Percentiles rank a stretch among this genome's conserved stretches.
phyloP scores from a whole-genome alignment of 768 basidiomycete genomes.

The Podaxis sp. region DNA sequence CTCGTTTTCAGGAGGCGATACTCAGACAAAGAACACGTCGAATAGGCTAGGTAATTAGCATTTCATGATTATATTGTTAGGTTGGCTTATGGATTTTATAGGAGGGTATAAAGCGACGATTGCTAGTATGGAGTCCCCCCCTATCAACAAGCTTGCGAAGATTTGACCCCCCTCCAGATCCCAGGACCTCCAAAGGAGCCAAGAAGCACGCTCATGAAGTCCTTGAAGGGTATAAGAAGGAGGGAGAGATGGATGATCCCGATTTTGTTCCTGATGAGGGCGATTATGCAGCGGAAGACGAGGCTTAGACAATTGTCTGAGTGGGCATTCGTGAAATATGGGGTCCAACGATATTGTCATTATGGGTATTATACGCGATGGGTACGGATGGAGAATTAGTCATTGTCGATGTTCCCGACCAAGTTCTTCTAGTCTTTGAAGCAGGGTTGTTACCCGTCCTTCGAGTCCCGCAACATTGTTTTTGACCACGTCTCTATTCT shows the following conservation, averaged over 20 bases:
- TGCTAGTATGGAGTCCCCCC: constrained; percentile 1
- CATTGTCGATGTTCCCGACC: constrained; percentile 16
- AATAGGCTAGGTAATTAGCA: background rate
- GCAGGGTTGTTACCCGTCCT: constrained; percentile 35
- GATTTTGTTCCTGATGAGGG: background rate
- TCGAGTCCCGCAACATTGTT: constrained; percentile 75
- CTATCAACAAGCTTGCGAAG: background rate
- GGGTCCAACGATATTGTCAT: background rate
- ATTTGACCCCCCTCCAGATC: background rate
- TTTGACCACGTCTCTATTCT: constrained; percentile 66
- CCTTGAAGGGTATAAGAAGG: background rate
- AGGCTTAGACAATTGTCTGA: background rate
- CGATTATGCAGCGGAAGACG: background rate
- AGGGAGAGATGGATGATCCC: background rate
- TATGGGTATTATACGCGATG: background rate
- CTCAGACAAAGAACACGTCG: constrained; percentile 17
- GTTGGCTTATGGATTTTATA: background rate
- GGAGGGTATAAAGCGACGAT: constrained; percentile 13
- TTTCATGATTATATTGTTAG: background rate
- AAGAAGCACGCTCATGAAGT: constrained; percentile 10
- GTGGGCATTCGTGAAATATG: background rate
- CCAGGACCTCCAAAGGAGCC: background rate
- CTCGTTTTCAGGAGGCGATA: constrained; percentile 18
- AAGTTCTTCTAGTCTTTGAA: constrained; percentile 39
- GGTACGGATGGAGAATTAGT: background rate